phyloP scores from a whole-genome alignment of 176 grass and related monocot genomes.

The Ensete glaucum region DNA sequence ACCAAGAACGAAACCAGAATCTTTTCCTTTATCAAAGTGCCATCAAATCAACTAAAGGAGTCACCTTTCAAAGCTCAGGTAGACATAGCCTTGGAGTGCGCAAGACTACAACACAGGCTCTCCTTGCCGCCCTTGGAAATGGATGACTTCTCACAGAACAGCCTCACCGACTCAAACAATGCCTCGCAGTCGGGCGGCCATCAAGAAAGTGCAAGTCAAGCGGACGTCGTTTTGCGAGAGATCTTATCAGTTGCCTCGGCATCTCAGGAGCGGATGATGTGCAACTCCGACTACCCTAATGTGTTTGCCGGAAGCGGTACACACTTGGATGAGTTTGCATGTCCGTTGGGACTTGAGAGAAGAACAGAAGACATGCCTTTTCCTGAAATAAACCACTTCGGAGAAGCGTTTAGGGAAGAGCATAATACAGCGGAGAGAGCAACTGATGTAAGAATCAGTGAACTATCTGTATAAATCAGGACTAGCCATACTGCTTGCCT shows the following conservation, averaged over 20 bases:
- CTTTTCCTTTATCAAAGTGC: too few relatives aligned
- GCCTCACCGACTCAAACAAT: not conserved
- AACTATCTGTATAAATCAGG: too few relatives aligned
- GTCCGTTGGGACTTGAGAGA: not conserved
- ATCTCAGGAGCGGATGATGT: not conserved
- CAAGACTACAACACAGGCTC: not conserved
- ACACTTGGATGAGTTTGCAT: not conserved
- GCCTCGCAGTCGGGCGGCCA: not conserved
- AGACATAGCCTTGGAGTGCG: slow-evolving; percentile 1
- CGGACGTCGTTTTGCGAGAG: not conserved
- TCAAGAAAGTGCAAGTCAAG: not conserved
- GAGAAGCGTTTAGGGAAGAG: too few relatives aligned
- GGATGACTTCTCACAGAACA: not conserved
- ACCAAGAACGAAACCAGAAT: too few relatives aligned
- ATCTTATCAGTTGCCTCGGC: not conserved
- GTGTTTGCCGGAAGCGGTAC: not conserved
- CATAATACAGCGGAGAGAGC: too few relatives aligned
- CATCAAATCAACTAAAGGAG: too few relatives aligned
- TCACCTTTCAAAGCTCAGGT: not conserved
- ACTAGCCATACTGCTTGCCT: too few relatives aligned
- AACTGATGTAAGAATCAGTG: too few relatives aligned
- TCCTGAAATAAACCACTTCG: not conserved
- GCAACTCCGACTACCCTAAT: not conserved
- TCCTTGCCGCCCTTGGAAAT: slow-evolving; percentile 2
- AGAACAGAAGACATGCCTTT: not conserved